Evolutionary conservation across 1,284 basidiomycete species (phyloP), one percentile per base, ranked within the genome.

Genomic region (Ustilago xerochloae): DNA sequence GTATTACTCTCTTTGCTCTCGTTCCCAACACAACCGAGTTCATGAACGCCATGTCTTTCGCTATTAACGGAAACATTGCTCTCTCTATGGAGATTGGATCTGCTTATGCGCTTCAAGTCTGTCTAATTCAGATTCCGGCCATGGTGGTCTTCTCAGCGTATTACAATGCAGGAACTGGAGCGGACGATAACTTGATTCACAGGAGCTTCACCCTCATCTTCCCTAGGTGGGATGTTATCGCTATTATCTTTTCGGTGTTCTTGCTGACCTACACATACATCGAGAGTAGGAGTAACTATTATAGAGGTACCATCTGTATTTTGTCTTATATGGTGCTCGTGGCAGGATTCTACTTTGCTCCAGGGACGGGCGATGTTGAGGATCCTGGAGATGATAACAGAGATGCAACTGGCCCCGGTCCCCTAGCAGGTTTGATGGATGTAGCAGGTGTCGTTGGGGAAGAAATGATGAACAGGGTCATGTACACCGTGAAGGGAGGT

Each of bases 41-140:
- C 85, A 98, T 99, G 96, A 99, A 99, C 84, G 97, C 97, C 58
- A 97, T 99, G 81, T 96, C 94, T n/a, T 99, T 99, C 82, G 96
- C 97, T 16, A 86, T 99, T 78, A 93, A 97, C 81, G 96, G 93
- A 15, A 99, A 99, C 85, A 99, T 99, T 75, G 94, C 97, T 1
- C 87, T 99, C 3, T 82, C 80, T 15, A 97, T 99, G 94, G 97
- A 99, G 86, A 99, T 99, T 75, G 97, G 97, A 15, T 98, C 95
- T 0, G 97, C 97, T 1, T 99, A 99, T 84, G 97, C 96, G 4
- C 88, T 99, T 6, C 97, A 99, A 86, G 97, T 99, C 18, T 99
- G 97, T 85, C 87, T 99, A 59, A 89, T 99, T 22, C 97, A 99
- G 86, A 95, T 99, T 47, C 97, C 97, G 1, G 94, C 94, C 3